Conservation (phyloP, 768 basidiomycete genomes). For the Mycena floridula region DNA sequence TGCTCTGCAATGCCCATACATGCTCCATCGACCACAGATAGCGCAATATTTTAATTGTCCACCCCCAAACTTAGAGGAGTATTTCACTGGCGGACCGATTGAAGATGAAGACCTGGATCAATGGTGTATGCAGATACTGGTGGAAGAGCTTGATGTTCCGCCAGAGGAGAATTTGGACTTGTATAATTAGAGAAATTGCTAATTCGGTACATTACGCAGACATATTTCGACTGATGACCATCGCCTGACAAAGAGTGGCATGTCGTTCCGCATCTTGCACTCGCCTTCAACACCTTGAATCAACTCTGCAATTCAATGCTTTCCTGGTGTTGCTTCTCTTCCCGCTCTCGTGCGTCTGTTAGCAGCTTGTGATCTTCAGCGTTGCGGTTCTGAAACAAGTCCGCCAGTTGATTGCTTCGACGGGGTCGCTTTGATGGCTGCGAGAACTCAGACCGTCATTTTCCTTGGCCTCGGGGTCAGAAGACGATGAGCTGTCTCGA, state of each 20-base stretch:
- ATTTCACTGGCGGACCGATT: conserved; percentile 8
- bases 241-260: background rate
- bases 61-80: conserved; percentile 10
- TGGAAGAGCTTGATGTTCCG: conserved; percentile 2
- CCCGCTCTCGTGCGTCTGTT: conserved; percentile 1
- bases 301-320: conserved; percentile 1
- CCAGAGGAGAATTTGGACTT: background rate
- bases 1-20: conserved; percentile 11
- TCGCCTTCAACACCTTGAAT: background rate
- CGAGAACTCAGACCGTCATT: background rate
- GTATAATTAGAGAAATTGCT: background rate
- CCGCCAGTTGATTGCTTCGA: conserved; percentile 2
- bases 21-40: conserved; percentile 10
- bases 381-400: conserved; percentile 4
- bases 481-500: too few species aligned
- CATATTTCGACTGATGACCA: too few species aligned
- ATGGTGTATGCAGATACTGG: conserved; percentile 7
- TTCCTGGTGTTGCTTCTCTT: conserved; percentile 4
- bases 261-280: conserved; percentile 3
- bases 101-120: conserved; percentile 8
- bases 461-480: conserved; percentile 6
- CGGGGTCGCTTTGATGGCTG: conserved; percentile 2
- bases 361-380: conserved; percentile 2
- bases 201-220: background rate
- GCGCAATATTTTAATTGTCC: conserved; percentile 10